These are phyloP conservation scores for Ogataea degrootiae DNA, from an alignment of 805 yeast genomes.

Conservation along the genomic window DNA sequence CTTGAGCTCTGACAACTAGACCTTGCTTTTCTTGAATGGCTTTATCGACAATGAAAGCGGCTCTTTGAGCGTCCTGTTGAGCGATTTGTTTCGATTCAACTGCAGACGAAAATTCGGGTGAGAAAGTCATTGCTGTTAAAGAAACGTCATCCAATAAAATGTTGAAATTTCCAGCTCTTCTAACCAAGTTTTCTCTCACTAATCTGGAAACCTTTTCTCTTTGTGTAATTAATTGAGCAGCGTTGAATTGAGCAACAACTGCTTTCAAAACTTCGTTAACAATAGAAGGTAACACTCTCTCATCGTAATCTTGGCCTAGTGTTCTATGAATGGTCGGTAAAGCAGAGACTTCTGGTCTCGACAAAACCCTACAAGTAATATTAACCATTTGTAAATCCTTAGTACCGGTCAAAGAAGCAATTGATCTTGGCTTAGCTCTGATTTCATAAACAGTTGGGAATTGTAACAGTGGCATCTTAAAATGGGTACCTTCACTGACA, in stretches of 20 bases:
- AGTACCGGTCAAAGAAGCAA: conserved; percentile 94
- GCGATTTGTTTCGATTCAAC: conserved; percentile 99
- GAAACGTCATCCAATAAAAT: conserved; percentile 92
- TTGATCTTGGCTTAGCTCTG: conserved; percentile 95
- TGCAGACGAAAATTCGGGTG: conserved; percentile 96
- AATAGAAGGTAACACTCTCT: conserved; percentile 94
- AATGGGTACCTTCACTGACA: conserved; percentile 91
- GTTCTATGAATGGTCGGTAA: conserved; percentile 88
- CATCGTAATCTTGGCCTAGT: conserved; percentile 91
- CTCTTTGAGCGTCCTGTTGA: conserved; percentile 98
- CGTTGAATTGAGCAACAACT: conserved; percentile 97
- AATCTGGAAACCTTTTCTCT: conserved; percentile 92
- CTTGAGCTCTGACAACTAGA: conserved; percentile 92
- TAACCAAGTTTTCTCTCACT: conserved; percentile 84
- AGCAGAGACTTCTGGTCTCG: conserved; percentile 76
- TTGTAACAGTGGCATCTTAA: conserved; percentile 91
- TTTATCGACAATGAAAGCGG: conserved; percentile 94
- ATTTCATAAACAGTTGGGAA: conserved; percentile 91
- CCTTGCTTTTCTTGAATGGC: conserved; percentile 98
- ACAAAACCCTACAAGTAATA: conserved; percentile 95
- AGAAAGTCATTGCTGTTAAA: conserved; percentile 92
- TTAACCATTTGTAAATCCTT: conserved; percentile 99
- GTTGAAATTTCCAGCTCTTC: conserved; percentile 88
- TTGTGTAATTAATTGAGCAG: conserved; percentile 97
- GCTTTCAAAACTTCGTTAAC: conserved; percentile 95